Evolutionary conservation across 371 early-diverging fungal genomes (phyloP).

Genomic region (Mycotypha africana): DNA sequence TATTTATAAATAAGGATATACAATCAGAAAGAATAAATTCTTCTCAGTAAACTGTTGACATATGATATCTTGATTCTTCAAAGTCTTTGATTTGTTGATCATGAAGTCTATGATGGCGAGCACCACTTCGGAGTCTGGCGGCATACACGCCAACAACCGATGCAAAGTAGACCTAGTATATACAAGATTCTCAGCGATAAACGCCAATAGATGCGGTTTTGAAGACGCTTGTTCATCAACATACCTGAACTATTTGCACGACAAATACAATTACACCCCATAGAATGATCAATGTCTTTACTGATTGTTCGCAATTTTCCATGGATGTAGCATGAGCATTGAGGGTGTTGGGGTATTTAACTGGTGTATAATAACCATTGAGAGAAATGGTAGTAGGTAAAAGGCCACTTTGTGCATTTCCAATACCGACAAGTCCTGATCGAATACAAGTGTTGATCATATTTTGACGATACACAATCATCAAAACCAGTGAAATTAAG

Average conservation of each 20-base stretch:
- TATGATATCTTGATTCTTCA: constrained; percentile 47
- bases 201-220: not conserved
- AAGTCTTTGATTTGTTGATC: constrained; percentile 51
- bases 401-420: constrained; percentile 29
- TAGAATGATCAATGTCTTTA: constrained; percentile 24
- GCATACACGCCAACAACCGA: constrained; percentile 42
- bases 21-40: not conserved
- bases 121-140: constrained; percentile 37
- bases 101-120: constrained; percentile 46
- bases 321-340: constrained; percentile 27
- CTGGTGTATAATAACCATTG: constrained; percentile 37
- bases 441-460: constrained; percentile 36
- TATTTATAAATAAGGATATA: too few relatives aligned
- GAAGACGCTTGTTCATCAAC: not conserved
- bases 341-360: constrained; percentile 33
- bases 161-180: constrained; percentile 41
- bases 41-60: constrained; percentile 50
- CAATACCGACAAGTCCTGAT: constrained; percentile 36
- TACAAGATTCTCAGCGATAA: not conserved
- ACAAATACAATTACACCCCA: constrained; percentile 35
- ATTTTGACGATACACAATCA: constrained; percentile 24
- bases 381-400: constrained; percentile 19
- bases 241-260: constrained; percentile 37
- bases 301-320: constrained; percentile 23
- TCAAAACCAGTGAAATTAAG: constrained; percentile 31